A percentile compares a stretch with the other conserved stretches of the same genome.
Evolutionary conservation across 1,139 yeast genomes (phyloP).

Genomic region (Wickerhamomyces sp.): DNA sequence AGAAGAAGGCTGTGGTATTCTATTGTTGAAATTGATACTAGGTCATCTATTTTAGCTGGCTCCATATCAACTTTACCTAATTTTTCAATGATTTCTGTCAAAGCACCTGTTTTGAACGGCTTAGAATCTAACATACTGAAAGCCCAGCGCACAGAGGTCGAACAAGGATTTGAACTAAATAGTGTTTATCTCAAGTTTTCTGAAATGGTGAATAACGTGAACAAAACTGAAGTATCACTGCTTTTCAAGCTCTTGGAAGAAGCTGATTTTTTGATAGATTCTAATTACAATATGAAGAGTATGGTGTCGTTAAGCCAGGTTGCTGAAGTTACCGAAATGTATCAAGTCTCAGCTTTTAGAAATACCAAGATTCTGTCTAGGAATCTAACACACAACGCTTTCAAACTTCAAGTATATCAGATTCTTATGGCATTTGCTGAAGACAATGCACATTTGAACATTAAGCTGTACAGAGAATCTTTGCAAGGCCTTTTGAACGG

Average conservation of each 20-base stretch:
- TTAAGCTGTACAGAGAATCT: not conserved
- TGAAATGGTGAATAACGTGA: not conserved
- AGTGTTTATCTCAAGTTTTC: too few species aligned
- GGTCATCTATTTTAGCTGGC: too few species aligned
- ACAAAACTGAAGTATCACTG: not conserved
- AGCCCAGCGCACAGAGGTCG: too few species aligned
- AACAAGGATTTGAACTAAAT: too few species aligned
- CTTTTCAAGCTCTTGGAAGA: too few species aligned
- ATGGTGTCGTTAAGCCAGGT: not conserved
- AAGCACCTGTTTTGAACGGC: too few species aligned
- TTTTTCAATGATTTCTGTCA: too few species aligned
- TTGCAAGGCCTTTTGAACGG: not conserved
- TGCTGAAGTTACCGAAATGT: not conserved
- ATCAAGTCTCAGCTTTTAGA: not conserved
- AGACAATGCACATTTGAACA: not conserved
- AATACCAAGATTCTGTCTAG: not conserved
- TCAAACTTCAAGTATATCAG: not conserved
- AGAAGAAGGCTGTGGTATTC: constrained; percentile 24
- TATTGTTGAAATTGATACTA: constrained; percentile 22
- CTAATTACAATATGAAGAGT: not conserved
- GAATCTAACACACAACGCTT: not conserved
- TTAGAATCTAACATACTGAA: too few species aligned
- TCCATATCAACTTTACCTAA: too few species aligned
- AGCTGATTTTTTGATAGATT: too few species aligned
- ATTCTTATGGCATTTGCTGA: not conserved